Conservation (phyloP, 495 filamentous ascomycete species). For the Xylaria acuta region DNA sequence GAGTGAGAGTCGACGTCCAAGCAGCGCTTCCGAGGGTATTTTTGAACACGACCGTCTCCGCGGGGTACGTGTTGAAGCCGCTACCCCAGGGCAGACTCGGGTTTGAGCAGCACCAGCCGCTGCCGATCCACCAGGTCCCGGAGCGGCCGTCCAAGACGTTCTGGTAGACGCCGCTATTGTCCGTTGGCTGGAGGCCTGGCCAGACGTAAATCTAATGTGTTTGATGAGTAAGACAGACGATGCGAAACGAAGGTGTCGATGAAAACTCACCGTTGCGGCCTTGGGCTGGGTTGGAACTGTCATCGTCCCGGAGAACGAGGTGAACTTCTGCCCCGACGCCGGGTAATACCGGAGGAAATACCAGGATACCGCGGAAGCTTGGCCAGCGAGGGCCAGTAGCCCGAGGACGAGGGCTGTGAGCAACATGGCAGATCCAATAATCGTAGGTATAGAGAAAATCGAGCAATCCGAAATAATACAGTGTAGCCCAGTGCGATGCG, state of each 20-base stretch:
- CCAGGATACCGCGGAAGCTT: constrained; percentile 39
- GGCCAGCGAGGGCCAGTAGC: constrained; percentile 33
- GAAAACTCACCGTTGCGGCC: constrained; percentile 30
- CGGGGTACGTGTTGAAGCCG: constrained; percentile 45
- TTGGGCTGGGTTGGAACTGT: constrained; percentile 44
- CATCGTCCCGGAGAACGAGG: constrained; percentile 48
- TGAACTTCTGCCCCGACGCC: constrained; percentile 43
- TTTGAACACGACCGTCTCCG: constrained; percentile 42
- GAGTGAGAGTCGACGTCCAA: constrained; percentile 36
- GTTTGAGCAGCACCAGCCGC: constrained; percentile 52
- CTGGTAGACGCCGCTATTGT: constrained; percentile 50
- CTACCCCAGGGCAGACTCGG: constrained; percentile 49
- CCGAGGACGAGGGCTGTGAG: constrained; percentile 24
- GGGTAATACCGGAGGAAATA: constrained; percentile 47
- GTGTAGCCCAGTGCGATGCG: background rate
- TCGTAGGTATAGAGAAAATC: background rate
- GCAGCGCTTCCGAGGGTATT: constrained; percentile 33
- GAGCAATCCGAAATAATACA: background rate
- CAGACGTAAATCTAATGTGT: constrained; percentile 49
- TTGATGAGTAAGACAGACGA: background rate
- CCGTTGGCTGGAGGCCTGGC: constrained; percentile 52
- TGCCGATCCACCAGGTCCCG: constrained; percentile 53
- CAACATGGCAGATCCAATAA: constrained; percentile 26
- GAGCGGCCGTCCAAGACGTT: constrained; percentile 50
- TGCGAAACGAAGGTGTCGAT: background rate